Base-by-base conservation (phyloP, 176 grass and related monocot species). In the Canna indica region DNA sequence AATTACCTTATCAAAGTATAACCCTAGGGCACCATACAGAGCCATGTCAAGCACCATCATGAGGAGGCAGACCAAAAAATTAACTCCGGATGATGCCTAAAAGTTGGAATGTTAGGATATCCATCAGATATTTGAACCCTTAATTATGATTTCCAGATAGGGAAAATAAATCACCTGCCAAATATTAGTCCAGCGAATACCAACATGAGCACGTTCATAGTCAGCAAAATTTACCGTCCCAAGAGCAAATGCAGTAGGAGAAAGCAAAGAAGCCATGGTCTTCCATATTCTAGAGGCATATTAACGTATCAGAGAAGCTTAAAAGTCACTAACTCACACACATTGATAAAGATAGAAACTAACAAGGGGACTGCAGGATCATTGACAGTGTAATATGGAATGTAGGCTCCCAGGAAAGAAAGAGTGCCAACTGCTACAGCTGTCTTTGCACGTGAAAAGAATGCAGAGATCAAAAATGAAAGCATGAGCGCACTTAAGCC, bases 181-280 rank as follows among this genome's bases (percentile, higher is more conserved):
- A 61, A 84, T 74, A 63, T 84, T 84, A 46, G 61, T 84, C 82
- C 82, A 84, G 53, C 82, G 67, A 75, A 84, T 28, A 48, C 82
- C 82, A 70, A 84, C 82, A 79, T 84, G 82, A 75, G 82, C 82
- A 70, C 71, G 82, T 38, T 84, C 82, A 71, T 84, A 84, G 50
- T 84, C 82, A 70, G 82, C 82, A 70, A 84, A 84, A 71, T 84
- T 84, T 25, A 84, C 82, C 20, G 82, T 84, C 68, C 82, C 82
- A 50, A 84, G 76, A 46, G 82, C 76, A 75, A 84, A 84, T 44
- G 82, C 82, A 32, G 82, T 79, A 62, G 82, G 82, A 18, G 82
- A 84, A 69, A 84, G 71, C 47, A 84, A 68, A 74, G 82, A 84
- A 79, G 76, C 75, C 70, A 79, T 62, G 41, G 79, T 68, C 71